Conservation (phyloP, 2,329 filamentous ascomycete genomes). For the Metarhizium guizhouense region DNA sequence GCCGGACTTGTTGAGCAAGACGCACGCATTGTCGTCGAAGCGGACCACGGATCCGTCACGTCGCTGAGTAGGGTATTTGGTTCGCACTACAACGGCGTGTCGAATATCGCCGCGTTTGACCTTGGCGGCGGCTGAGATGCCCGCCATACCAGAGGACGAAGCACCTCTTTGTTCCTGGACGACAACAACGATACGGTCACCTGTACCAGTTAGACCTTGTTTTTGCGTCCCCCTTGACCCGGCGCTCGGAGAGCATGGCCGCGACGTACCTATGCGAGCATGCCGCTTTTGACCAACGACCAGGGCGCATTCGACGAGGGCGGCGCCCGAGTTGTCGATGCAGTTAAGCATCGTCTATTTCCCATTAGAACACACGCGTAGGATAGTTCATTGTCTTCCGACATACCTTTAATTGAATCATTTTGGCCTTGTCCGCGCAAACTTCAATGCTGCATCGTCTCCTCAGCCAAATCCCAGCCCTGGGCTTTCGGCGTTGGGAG, state of each 20-base stretch:
- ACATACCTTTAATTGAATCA: conserved; percentile 83
- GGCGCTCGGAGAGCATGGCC: neutral
- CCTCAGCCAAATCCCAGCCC: neutral
- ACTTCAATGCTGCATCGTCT: neutral
- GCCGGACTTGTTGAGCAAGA: conserved; percentile 91
- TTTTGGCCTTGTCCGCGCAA: conserved; percentile 34
- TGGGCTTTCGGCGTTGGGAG: neutral
- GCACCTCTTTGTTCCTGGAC: conserved; percentile 92
- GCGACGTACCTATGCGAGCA: conserved; percentile 71
- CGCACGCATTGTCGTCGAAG: conserved; percentile 97
- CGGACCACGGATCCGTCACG: conserved; percentile 82
- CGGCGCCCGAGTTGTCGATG: conserved; percentile 99
- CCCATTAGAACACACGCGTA: conserved; percentile 8
- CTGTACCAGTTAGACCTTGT: conserved; percentile 33
- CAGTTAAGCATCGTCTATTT: conserved; percentile 89
- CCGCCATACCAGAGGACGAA: conserved; percentile 61
- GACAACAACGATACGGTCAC: conserved; percentile 93
- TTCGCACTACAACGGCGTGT: conserved; percentile 91
- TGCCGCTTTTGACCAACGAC: conserved; percentile 84
- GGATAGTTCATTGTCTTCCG: neutral
- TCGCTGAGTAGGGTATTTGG: conserved; percentile 76
- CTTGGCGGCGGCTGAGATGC: conserved; percentile 71
- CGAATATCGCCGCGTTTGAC: conserved; percentile 94
- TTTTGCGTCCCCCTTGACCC: neutral
- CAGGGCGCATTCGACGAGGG: conserved; percentile 91